Conservation (phyloP, 331 rosid genomes). For the Phaseolus coccineus region DNA sequence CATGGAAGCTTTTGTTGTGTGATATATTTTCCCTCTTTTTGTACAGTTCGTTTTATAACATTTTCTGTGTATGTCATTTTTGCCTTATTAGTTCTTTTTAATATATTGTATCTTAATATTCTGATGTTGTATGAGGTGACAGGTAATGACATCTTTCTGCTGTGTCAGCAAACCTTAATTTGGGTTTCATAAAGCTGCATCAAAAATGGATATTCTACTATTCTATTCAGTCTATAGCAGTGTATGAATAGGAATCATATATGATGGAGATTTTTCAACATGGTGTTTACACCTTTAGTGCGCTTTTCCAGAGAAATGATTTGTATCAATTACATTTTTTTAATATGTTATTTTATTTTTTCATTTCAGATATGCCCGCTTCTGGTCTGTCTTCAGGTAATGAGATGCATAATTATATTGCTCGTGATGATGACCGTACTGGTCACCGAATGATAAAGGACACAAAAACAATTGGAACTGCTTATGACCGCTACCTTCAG, state of each 20-base stretch:
- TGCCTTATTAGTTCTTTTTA: neutral
- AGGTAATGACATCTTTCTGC: neutral
- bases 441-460: conserved; percentile 61
- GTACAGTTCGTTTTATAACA: neutral
- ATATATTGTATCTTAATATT: too few species aligned
- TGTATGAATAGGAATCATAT: neutral
- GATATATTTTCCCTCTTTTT: too few species aligned
- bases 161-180: neutral
- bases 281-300: neutral
- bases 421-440: conserved; percentile 62
- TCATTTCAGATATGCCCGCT: conserved; percentile 54
- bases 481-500: conserved; percentile 90
- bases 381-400: conserved; percentile 63
- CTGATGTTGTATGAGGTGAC: neutral
- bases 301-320: neutral
- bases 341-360: too few species aligned
- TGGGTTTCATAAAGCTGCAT: neutral
- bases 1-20: too few species aligned
- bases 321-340: neutral
- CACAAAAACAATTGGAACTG: conserved; percentile 72
- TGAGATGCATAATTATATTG: conserved; percentile 69
- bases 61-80: neutral
- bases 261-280: neutral
- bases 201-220: neutral
- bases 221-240: neutral